A percentile compares a stretch with the other conserved stretches of the same genome.
Evolutionary conservation across 2,329 filamentous ascomycete species (phyloP).

Genomic region (Huntiella bhutanensis): DNA sequence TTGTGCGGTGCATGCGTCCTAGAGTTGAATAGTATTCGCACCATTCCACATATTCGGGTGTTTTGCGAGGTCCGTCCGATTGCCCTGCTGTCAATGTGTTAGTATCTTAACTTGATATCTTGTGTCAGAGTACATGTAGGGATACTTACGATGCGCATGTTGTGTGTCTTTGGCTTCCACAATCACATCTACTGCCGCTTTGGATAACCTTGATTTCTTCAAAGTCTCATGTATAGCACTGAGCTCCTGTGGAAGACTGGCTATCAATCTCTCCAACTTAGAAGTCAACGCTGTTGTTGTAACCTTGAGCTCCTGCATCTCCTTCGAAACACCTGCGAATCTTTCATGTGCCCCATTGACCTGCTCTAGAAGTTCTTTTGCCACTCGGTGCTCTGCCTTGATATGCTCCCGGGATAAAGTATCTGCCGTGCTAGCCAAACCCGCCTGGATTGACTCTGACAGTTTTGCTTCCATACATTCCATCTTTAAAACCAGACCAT

Average conservation of each 20-base stretch:
- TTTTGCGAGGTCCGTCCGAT: neutral
- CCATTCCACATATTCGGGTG: slow-evolving; percentile 10
- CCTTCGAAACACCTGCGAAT: slow-evolving; percentile 2
- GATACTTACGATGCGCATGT: too few species aligned
- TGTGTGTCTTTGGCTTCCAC: too few species aligned
- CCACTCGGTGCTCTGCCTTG: slow-evolving; percentile 4
- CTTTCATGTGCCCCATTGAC: slow-evolving; percentile 3
- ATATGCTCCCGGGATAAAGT: neutral
- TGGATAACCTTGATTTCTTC: slow-evolving; percentile 1
- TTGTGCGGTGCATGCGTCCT: slow-evolving; percentile 6
- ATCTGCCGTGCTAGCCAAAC: neutral
- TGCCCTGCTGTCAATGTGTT: too few species aligned
- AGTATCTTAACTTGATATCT: too few species aligned
- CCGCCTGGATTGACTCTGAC: neutral
- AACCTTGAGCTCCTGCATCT: slow-evolving; percentile 1
- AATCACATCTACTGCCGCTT: neutral
- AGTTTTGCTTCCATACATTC: slow-evolving; percentile 4
- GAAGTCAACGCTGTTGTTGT: slow-evolving; percentile 5
- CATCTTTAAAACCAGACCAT: slow-evolving; percentile 3
- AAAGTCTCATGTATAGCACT: slow-evolving; percentile 5
- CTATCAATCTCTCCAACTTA: slow-evolving; percentile 1
- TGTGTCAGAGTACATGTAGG: too few species aligned
- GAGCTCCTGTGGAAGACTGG: slow-evolving; percentile 8
- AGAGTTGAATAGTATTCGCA: slow-evolving; percentile 9
- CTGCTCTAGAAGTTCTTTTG: slow-evolving; percentile 6